Evolutionary conservation across 2,329 filamentous ascomycete genomes (phyloP).

Genomic region (Capronia coronata): DNA sequence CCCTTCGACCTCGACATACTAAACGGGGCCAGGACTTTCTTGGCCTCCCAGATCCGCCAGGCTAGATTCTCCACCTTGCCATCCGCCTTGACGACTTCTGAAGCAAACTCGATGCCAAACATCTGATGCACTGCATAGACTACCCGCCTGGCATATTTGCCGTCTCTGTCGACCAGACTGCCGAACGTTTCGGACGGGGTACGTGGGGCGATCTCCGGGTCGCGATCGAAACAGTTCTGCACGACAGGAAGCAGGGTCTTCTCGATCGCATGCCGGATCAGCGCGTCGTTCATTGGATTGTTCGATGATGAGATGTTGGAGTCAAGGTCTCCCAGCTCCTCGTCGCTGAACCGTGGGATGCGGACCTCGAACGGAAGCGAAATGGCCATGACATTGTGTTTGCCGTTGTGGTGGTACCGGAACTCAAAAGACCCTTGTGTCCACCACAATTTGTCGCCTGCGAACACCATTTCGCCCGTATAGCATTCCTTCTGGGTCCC

Average conservation of each 20-base stretch:
- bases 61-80: constrained; percentile 84
- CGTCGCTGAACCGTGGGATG: constrained; percentile 73
- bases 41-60: constrained; percentile 92
- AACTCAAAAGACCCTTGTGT: constrained; percentile 94
- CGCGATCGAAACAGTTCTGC: constrained; percentile 84
- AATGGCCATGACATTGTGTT: constrained; percentile 88
- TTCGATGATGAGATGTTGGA: constrained; percentile 17
- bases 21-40: constrained; percentile 77
- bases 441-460: constrained; percentile 95
- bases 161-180: constrained; percentile 72
- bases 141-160: constrained; percentile 81
- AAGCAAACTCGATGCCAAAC: constrained; percentile 93
- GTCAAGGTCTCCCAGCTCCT: constrained; percentile 50
- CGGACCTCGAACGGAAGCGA: constrained; percentile 89
- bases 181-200: constrained; percentile 77
- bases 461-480: constrained; percentile 76
- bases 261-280: constrained; percentile 66
- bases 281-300: constrained; percentile 46
- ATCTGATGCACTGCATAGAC: constrained; percentile 94
- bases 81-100: constrained; percentile 85
- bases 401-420: constrained; percentile 89
- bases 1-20: constrained; percentile 63
- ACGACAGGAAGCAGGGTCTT: constrained; percentile 72
- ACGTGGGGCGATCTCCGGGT: constrained; percentile 81
- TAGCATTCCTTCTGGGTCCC: constrained; percentile 51